Evolutionary conservation across 352 stramenopile genomes (phyloP).

Genomic region (Globisporangium spinosum): DNA sequence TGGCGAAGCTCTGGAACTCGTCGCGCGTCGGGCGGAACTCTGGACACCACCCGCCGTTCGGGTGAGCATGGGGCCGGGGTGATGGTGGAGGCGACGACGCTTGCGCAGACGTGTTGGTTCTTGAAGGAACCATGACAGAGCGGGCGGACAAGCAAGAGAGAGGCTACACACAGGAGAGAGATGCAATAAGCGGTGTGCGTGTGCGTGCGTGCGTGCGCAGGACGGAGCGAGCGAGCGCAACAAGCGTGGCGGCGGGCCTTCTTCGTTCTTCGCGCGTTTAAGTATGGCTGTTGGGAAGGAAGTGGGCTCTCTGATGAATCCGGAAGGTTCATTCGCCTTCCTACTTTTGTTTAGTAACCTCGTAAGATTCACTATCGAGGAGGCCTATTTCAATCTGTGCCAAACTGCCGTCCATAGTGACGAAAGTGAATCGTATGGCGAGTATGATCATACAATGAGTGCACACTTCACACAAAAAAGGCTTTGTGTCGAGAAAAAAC

Average conservation of each 20-base stretch:
- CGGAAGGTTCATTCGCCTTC: no score
- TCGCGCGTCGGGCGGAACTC: conserved; percentile 80
- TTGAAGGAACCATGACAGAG: not conserved
- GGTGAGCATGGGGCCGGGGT: conserved; percentile 17
- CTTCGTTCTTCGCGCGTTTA: not conserved
- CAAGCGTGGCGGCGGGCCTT: not conserved
- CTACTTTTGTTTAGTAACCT: no score
- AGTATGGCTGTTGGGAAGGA: no score
- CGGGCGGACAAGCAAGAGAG: not conserved
- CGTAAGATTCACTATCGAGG: no score
- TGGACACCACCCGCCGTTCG: conserved; percentile 58
- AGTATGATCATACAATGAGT: no score
- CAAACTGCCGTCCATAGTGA: no score
- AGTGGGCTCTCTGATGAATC: no score
- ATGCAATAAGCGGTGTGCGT: not conserved
- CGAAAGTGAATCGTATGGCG: no score
- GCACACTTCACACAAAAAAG: no score
- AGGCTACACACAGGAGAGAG: not conserved
- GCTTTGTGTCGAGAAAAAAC: no score
- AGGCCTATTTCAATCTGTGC: no score
- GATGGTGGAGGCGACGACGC: conserved; percentile 11
- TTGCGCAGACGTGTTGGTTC: not conserved
- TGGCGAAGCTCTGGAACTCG: conserved; percentile 84
- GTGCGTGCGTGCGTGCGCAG: not conserved
- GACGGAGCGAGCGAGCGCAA: not conserved